Evolutionary conservation across 495 filamentous ascomycete species (phyloP).

Genomic region (Evansstolkia leycettana): DNA sequence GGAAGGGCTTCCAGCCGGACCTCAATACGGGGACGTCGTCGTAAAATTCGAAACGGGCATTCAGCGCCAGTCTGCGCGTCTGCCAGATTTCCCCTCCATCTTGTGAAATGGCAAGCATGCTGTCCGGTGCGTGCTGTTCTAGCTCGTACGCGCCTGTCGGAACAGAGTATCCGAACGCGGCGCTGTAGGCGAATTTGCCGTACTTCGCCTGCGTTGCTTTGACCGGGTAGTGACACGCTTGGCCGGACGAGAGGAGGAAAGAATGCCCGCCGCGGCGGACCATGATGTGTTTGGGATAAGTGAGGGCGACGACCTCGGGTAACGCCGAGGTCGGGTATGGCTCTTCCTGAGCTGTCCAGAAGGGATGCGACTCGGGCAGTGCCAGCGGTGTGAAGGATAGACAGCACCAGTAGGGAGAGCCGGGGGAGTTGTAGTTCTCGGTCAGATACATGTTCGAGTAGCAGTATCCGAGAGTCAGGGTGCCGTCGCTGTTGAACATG

Average conservation of each 20-base stretch:
- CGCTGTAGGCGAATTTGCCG: slow-evolving; percentile 65
- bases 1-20: slow-evolving; percentile 55
- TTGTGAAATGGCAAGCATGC: slow-evolving; percentile 62
- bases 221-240: slow-evolving; percentile 68
- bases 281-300: slow-evolving; percentile 58
- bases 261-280: slow-evolving; percentile 49
- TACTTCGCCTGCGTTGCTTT: slow-evolving; percentile 74
- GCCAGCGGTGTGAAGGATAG: slow-evolving; percentile 63
- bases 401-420: slow-evolving; percentile 63
- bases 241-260: slow-evolving; percentile 61
- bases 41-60: slow-evolving; percentile 41
- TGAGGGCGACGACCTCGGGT: slow-evolving; percentile 40
- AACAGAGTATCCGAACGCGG: slow-evolving; percentile 63
- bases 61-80: slow-evolving; percentile 47
- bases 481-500: slow-evolving; percentile 63
- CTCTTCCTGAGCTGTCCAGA: slow-evolving; percentile 58
- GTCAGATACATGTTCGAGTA: slow-evolving; percentile 71
- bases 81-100: slow-evolving; percentile 74
- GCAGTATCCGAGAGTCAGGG: slow-evolving; percentile 62
- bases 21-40: slow-evolving; percentile 43
- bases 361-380: slow-evolving; percentile 54
- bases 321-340: slow-evolving; percentile 43
- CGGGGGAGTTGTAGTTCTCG: slow-evolving; percentile 74
- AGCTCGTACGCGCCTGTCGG: slow-evolving; percentile 64
- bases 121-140: slow-evolving; percentile 63